These are phyloP conservation scores for Dipsacomyces acuminosporus DNA, from an alignment of 371 early-diverging fungal genomes.

Conservation along the genomic window DNA sequence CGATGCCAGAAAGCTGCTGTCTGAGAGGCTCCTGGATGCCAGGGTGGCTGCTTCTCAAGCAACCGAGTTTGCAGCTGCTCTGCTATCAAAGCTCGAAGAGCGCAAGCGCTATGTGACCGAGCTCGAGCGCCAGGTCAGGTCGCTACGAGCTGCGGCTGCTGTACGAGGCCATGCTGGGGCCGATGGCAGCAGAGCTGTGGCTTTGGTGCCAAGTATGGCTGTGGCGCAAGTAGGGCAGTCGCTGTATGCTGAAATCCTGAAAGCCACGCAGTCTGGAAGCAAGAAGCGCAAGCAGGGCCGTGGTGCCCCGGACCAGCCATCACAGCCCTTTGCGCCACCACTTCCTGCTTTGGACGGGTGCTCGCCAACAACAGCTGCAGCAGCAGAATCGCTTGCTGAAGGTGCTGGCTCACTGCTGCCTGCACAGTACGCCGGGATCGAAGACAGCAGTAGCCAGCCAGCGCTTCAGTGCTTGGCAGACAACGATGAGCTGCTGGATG, in stretches of 20 bases:
- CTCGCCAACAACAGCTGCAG: too few relatives aligned
- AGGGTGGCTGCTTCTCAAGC: constrained; percentile 5
- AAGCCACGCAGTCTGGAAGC: background rate
- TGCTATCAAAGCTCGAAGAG: constrained; percentile 11
- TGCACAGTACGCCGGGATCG: background rate
- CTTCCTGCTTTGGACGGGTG: too few relatives aligned
- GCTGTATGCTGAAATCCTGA: constrained; percentile 15
- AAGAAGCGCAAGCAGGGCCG: background rate
- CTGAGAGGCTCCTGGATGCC: constrained; percentile 8
- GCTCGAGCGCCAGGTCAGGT: constrained; percentile 9
- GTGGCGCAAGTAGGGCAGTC: constrained; percentile 1
- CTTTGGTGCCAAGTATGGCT: background rate
- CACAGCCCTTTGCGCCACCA: background rate
- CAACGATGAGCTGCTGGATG: background rate
- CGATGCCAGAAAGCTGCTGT: background rate
- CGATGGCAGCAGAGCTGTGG: background rate
- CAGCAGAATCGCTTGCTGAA: too few relatives aligned
- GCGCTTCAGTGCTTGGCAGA: background rate
- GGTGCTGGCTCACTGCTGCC: background rate
- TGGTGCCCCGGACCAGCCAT: background rate
- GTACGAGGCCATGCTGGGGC: background rate
- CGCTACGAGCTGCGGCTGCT: background rate
- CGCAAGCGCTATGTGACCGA: constrained; percentile 9
- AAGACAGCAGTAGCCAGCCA: background rate
- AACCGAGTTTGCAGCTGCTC: constrained; percentile 3